Base-by-base conservation (phyloP, 2,329 filamentous ascomycete species). In the Sclerotinia subarctica region DNA sequence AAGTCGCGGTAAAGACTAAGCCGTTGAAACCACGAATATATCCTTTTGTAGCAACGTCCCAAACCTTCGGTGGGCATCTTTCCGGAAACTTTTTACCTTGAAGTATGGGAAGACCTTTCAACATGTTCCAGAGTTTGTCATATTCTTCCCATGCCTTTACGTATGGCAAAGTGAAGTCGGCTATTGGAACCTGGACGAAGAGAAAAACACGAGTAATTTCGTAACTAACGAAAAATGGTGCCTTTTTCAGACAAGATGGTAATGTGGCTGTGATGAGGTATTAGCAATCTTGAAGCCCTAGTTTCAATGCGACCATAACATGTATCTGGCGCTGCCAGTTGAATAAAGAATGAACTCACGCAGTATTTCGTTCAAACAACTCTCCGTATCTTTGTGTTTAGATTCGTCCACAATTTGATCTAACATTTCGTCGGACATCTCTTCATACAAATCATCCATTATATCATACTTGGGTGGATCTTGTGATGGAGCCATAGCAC, bases 71-170 rank as follows among this genome's bases (percentile, higher is more conserved):
- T 0, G 79, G 77, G 1, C 82, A 83, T 42, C 76, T 77, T n/a
- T 82, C 80, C 0, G 86, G 86, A 1, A 88, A 79, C 0, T 71
- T 69, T 67, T 82, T 84, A 0, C 78, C 80, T 4, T 74, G 68
- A 26, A 88, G 83, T 0, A 76, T 69, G 0, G 77, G 75, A 10
- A 84, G 78, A 0, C 71, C 68, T 1, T 73, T 74, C 1, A 89
- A 75, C 13, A 74, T 76, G 0, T 71, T 70, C 76, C 83, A 82
- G 5, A 89, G 76, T 0, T 64, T 75, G 1, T 72, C 70, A 56
- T 86, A 84, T 49, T 84, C 77, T 0, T 77, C 72, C 80, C 83
- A 85, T 0, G 58, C 53, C 5, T 66, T 26, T 5, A 57, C n/a
- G 1, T 53, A 46, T 21, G 66, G 63, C 46, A 72, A 65, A 21